Base-by-base conservation (phyloP, 192 early-diverging fungal genomes). In the Mortierella claussenii region DNA sequence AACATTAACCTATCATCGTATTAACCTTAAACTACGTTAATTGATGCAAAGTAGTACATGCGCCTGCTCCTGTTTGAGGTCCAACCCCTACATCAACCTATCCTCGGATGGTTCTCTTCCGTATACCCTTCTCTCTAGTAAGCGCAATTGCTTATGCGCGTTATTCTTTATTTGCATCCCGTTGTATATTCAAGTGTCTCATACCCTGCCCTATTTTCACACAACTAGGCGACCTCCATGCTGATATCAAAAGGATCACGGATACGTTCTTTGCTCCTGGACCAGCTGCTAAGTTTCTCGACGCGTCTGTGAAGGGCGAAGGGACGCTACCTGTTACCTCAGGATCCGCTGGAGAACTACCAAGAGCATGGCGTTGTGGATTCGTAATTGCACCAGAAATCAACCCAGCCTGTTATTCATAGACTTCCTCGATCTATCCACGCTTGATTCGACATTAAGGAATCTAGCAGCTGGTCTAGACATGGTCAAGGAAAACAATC, bases 31-130 rank as follows among this genome's bases (percentile, higher is more conserved):
- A n/a, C 31, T 21, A 45, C 56, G 18, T 28, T 21, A 36, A 8
- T 49, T 60, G 44, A 44, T 30, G 36, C 32, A 46, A 37, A 30
- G 26, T 52, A 52, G 37, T 54, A 18, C 51, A 64, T 40, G 40
- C 62, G 7, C 62, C 62, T 13, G 37, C 32, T 18, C 51, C 51
- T 54, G 4, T 24, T 54, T 51, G 62, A 8, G 3, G 40, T 7
- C 2, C 54, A 4, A 52, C 36, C 33, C 62, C 42, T 3, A 17
- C 45, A 18, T 51, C 60, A 28, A 13, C 8, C 37, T 40, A 40
- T 40, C 37, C 12, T 64, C 62, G 32, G 62, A 54, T 31, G 40
- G 26, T 3, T 64, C 62, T 54, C 62, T 49, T 64, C 62, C 62
- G 12, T 44, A 37, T 18, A 54, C 62, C 18, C 62, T 42, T 30